Percentiles rank a stretch among this genome's conserved stretches.
Evolutionary conservation across 1,284 basidiomycete genomes (phyloP).

Genomic region (Ustilago trichophora): DNA sequence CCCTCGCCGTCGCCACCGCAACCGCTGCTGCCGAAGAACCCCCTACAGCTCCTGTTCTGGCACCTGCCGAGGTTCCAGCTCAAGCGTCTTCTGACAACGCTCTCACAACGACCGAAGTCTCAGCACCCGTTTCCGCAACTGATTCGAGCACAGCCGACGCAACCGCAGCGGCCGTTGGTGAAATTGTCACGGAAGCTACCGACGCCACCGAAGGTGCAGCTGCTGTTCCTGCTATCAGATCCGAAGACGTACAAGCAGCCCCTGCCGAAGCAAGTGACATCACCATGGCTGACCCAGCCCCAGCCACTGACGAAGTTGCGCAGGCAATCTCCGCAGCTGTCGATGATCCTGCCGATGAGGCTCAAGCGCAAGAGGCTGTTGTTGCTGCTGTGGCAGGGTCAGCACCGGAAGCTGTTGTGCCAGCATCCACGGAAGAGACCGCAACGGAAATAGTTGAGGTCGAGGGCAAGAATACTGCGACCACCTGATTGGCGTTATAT

Average conservation of each 20-base stretch:
- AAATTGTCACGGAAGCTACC: constrained; percentile 10
- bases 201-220: constrained; percentile 1
- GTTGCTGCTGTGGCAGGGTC: too few species aligned
- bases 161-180: constrained; percentile 11
- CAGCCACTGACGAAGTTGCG: background rate
- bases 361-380: too few species aligned
- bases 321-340: constrained; percentile 2
- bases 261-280: too few species aligned
- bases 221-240: background rate
- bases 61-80: constrained; percentile 16
- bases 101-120: background rate
- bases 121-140: background rate
- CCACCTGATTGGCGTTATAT: too few species aligned
- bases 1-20: too few species aligned
- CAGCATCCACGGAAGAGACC: too few species aligned
- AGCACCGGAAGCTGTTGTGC: too few species aligned
- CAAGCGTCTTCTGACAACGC: constrained; percentile 4
- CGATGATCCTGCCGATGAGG: too few species aligned
- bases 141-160: constrained; percentile 4
- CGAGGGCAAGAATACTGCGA: too few species aligned
- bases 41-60: constrained; percentile 15
- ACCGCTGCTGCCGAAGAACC: constrained; percentile 3
- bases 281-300: background rate
- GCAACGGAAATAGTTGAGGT: too few species aligned
- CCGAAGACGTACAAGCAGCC: too few species aligned